Evolutionary conservation across 148 eudicot genomes (phyloP), one percentile per base, ranked within the genome.

Genomic region (Talinum fruticosum): DNA sequence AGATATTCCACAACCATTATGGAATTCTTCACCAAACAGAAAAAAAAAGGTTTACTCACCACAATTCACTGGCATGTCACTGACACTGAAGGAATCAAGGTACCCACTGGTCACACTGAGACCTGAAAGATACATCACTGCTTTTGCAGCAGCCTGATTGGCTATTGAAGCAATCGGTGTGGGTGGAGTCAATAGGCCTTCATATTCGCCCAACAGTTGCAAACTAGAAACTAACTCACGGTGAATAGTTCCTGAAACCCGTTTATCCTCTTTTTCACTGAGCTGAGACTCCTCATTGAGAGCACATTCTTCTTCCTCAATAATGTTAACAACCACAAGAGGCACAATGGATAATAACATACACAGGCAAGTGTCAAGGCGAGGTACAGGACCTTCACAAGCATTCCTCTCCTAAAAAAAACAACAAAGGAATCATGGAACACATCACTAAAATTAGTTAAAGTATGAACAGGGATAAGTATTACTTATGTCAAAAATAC

Each of bases 121-220:
- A 75, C 99, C 97, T 32, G 99, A 95, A 78, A 86, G 85, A 79
- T 81, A 89, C 90, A 91, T 66, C 82, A 90, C 89, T 73, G 99
- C 99, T 84, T 88, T 95, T 41, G 89, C 88, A 85, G 97, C 94
- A 79, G 96, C 99, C 83, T 92, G 94, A 84, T 95, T 95, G 71
- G 94, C 99, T 73, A 86, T 75, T 26, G 92, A 75, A 66, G 84
- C 77, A 34, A 90, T 83, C 64, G 86, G 66, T 15, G 82, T 69
- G 53, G 99, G 99, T 62, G 97, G 91, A 79, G 94, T 85, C 83
- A 95, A 83, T 82, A 95, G 81, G 82, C 89, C 88, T 84, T 88
- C 94, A 86, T 79, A 93, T 85, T 89, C 97, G 74, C 89, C 93
- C 72, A 95, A 84, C 57, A 89, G 87, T 81, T 90, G 91, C 80